Evolutionary conservation across 2,329 filamentous ascomycete species (phyloP).

Genomic region (Sarocladium brachiariae): DNA sequence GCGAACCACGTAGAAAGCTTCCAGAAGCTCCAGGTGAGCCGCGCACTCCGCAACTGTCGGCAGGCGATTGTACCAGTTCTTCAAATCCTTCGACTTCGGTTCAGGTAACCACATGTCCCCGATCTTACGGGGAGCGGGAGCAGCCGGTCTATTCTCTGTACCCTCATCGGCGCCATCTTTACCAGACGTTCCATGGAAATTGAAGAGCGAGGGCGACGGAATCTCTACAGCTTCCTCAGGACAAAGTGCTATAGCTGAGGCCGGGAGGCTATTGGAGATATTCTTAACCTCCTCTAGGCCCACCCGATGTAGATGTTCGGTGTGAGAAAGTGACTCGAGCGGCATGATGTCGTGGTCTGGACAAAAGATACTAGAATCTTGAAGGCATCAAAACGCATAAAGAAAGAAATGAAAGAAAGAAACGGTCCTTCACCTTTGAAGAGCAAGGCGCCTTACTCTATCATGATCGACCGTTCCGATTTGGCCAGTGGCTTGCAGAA

Average conservation of each 20-base stretch:
- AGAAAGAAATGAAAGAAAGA: neutral
- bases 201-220: neutral
- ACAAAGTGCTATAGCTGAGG: neutral
- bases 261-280: neutral
- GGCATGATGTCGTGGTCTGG: too few species aligned
- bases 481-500: neutral
- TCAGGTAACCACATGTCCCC: too few species aligned
- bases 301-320: neutral
- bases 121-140: too few species aligned
- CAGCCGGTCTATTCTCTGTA: neutral
- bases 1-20: constrained; percentile 50
- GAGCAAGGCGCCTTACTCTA: neutral
- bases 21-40: constrained; percentile 53
- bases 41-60: constrained; percentile 32
- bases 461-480: neutral
- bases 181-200: neutral
- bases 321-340: neutral
- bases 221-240: neutral
- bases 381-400: too few species aligned
- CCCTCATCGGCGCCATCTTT: neutral
- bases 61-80: neutral
- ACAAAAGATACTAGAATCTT: too few species aligned
- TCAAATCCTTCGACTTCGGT: too few species aligned
- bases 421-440: neutral
- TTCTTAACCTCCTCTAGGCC: neutral